Evolutionary conservation across 2,329 filamentous ascomycete species (phyloP).

Genomic region (Geosmithia putterillii): DNA sequence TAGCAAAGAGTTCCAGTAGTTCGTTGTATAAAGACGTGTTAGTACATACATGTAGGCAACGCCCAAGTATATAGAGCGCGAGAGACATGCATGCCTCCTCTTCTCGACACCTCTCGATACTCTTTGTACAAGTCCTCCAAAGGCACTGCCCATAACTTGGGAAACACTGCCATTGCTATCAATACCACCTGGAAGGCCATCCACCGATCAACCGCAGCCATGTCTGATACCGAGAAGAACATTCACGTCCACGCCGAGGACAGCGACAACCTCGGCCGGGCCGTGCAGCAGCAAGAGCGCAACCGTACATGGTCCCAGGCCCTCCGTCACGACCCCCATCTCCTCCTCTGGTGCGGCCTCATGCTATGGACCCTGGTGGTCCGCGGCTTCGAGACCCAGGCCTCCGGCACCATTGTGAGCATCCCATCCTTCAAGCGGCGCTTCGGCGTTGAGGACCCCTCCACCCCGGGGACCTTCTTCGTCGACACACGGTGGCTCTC

Average conservation of each 20-base stretch:
- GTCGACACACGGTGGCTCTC: slow-evolving; percentile 6
- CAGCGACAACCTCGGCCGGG: slow-evolving; percentile 6
- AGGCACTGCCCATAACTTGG: no score
- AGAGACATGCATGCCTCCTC: no score
- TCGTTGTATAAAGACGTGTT: no score
- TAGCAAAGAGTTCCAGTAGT: no score
- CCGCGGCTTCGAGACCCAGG: slow-evolving; percentile 13
- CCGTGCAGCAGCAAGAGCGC: slow-evolving; percentile 15
- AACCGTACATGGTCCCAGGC: slow-evolving; percentile 12
- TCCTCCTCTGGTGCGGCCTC: slow-evolving; percentile 15
- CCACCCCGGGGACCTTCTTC: slow-evolving; percentile 3
- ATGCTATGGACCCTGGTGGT: slow-evolving; percentile 17
- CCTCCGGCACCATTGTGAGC: slow-evolving; percentile 9
- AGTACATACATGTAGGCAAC: no score
- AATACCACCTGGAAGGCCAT: no score
- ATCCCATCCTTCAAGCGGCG: slow-evolving; percentile 8
- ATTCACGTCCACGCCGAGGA: background rate
- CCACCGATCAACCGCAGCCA: no score
- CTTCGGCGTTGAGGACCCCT: slow-evolving; percentile 6
- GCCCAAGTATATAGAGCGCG: no score
- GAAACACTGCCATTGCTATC: no score
- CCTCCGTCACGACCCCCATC: slow-evolving; percentile 12
- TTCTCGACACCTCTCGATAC: no score
- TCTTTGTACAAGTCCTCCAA: no score
- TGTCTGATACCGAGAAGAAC: no score